Percentiles rank a stretch among this genome's conserved stretches.
phyloP scores from a whole-genome alignment of 768 basidiomycete species.

The Clathrus columnatus region DNA sequence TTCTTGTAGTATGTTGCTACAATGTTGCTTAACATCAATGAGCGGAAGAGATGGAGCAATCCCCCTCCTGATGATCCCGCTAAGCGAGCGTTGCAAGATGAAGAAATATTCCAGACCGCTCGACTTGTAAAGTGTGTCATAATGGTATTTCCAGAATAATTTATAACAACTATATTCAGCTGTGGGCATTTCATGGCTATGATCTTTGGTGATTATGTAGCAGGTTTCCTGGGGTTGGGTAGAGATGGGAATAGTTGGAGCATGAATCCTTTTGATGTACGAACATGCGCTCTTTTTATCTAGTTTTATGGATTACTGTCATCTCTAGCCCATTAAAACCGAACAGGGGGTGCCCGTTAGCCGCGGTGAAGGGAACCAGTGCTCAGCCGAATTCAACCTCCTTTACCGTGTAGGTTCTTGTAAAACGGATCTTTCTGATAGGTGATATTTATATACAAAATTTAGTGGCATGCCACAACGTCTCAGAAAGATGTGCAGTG shows the following conservation, averaged over 20 bases:
- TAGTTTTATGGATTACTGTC: neutral
- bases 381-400: slow-evolving; percentile 18
- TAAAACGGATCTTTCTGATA: too few species aligned
- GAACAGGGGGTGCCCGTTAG: slow-evolving; percentile 8
- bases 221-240: slow-evolving; percentile 45
- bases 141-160: too few species aligned
- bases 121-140: slow-evolving; percentile 45
- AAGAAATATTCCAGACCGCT: slow-evolving; percentile 51
- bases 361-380: slow-evolving; percentile 19
- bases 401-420: slow-evolving; percentile 18
- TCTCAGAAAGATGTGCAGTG: slow-evolving; percentile 18
- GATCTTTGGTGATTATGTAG: slow-evolving; percentile 52
- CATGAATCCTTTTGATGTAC: slow-evolving; percentile 40
- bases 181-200: slow-evolving; percentile 47
- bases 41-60: slow-evolving; percentile 37
- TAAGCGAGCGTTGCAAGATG: slow-evolving; percentile 31
- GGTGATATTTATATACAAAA: too few species aligned
- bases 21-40: slow-evolving; percentile 46
- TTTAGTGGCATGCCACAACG: slow-evolving; percentile 17
- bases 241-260: slow-evolving; percentile 45
- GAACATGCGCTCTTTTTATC: slow-evolving; percentile 6
- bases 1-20: slow-evolving; percentile 46
- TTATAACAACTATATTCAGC: too few species aligned
- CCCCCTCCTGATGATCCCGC: slow-evolving; percentile 23
- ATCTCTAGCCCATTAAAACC: slow-evolving; percentile 3